Percentiles rank a stretch among this genome's conserved stretches.
Evolutionary conservation across 768 basidiomycete genomes (phyloP).

Genomic region (Sutorius australiensis): DNA sequence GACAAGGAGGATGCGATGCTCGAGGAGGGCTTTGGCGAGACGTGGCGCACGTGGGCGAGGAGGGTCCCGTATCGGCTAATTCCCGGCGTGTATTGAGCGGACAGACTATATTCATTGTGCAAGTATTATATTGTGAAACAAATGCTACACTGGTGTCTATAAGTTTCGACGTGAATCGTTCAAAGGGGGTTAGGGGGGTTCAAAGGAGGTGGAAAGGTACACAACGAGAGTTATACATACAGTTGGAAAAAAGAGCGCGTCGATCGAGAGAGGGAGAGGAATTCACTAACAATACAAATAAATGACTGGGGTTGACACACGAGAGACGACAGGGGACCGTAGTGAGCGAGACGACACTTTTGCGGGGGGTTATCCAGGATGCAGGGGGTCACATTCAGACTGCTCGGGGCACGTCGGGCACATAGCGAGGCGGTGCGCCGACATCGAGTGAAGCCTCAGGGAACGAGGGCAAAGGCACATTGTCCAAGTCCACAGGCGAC

Average conservation of each 20-base stretch:
- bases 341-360: background rate
- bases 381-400: slow-evolving; percentile 3
- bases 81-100: slow-evolving; percentile 18
- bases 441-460: slow-evolving; percentile 17
- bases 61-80: slow-evolving; percentile 23
- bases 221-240: slow-evolving; percentile 2
- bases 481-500: slow-evolving; percentile 18
- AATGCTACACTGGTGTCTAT: slow-evolving; percentile 28
- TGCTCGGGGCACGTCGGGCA: slow-evolving; percentile 15
- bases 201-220: slow-evolving; percentile 11
- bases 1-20: slow-evolving; percentile 29
- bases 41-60: slow-evolving; percentile 23
- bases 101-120: background rate
- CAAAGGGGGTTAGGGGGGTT: background rate
- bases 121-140: background rate
- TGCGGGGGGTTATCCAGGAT: background rate
- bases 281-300: slow-evolving; percentile 30
- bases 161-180: slow-evolving; percentile 9
- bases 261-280: background rate
- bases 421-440: slow-evolving; percentile 23
- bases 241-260: background rate
- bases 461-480: slow-evolving; percentile 13
- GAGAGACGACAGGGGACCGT: background rate
- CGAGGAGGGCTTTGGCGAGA: slow-evolving; percentile 23
- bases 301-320: slow-evolving; percentile 3